Percentiles rank a stretch among this genome's conserved stretches.
Conservation (phyloP, 2,329 filamentous ascomycete species). For the Phaeomoniella chlamydospora region DNA sequence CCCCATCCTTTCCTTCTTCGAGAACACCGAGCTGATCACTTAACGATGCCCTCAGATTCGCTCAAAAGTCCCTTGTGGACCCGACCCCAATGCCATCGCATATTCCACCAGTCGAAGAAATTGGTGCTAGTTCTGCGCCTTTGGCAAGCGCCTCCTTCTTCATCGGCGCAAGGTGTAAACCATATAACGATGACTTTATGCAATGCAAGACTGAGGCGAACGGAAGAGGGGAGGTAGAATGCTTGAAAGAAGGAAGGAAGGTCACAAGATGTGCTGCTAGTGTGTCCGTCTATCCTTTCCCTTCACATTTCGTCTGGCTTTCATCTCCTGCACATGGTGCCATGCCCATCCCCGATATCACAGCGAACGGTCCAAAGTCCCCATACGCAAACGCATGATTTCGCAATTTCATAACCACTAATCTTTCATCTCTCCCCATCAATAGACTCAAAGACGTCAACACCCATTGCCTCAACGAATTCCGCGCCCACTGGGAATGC, state of each 20-base stretch:
- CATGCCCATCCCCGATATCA: constrained; percentile 1
- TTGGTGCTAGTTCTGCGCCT: constrained; percentile 84
- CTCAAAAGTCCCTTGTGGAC: constrained; percentile 85
- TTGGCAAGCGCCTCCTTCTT: constrained; percentile 88
- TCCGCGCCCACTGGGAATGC: constrained; percentile 88
- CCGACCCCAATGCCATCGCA: constrained; percentile 84
- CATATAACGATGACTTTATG: constrained; percentile 99
- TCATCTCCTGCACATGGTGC: constrained; percentile 1
- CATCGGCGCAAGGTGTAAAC: constrained; percentile 85
- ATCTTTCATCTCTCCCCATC: too few relatives aligned
- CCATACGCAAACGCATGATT: too few relatives aligned
- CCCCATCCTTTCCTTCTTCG: too few relatives aligned
- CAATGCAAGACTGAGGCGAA: constrained; percentile 95
- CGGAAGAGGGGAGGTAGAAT: constrained; percentile 83
- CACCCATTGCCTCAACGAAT: constrained; percentile 80
- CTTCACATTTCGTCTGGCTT: constrained; percentile 4
- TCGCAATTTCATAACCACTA: too few relatives aligned
- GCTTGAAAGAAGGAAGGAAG: constrained; percentile 88
- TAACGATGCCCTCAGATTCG: constrained; percentile 55
- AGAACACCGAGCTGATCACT: too few relatives aligned
- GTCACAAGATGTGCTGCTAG: constrained; percentile 93
- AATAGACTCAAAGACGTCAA: constrained; percentile 84
- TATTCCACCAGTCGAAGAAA: constrained; percentile 85
- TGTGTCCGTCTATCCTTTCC: constrained; percentile 69
- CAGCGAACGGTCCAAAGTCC: constrained; percentile 7